A percentile compares a stretch with the other conserved stretches of the same genome.
These are phyloP conservation scores for Phanerochaete carnosa DNA, from an alignment of 768 basidiomycete species.

Conservation along the genomic window DNA sequence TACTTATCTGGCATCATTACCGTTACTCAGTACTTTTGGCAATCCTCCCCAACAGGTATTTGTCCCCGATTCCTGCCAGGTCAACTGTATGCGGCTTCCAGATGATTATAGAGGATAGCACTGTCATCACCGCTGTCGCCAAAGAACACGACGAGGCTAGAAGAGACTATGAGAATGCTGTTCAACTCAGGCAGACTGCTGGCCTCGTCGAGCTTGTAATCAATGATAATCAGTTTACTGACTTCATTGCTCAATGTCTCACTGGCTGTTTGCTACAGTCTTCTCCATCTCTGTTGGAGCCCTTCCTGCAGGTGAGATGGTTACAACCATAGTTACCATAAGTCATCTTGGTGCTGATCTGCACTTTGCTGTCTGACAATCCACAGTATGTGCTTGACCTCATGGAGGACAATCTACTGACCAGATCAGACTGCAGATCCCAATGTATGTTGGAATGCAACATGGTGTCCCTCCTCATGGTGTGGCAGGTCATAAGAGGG, in stretches of 20 bases:
- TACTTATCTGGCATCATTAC: constrained; percentile 9
- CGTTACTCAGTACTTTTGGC: constrained; percentile 4
- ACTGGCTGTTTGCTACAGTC: not conserved
- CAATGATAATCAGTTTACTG: constrained; percentile 31
- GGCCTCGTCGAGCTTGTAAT: constrained; percentile 48
- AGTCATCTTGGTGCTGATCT: constrained; percentile 24
- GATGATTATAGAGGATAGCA: constrained; percentile 41
- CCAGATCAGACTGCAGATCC: constrained; percentile 52
- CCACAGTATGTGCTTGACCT: constrained; percentile 51
- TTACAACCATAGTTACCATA: constrained; percentile 36
- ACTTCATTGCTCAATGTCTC: not conserved
- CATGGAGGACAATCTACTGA: constrained; percentile 47
- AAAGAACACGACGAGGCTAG: constrained; percentile 46
- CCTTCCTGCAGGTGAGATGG: constrained; percentile 38
- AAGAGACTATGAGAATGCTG: constrained; percentile 37
- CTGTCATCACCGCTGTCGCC: constrained; percentile 38
- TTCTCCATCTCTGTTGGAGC: constrained; percentile 30
- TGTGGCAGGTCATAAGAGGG: constrained; percentile 24
- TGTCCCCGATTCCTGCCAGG: constrained; percentile 54
- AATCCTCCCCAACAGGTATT: constrained; percentile 22
- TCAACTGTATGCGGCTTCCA: constrained; percentile 54
- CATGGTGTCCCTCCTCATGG: constrained; percentile 46
- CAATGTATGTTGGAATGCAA: constrained; percentile 45
- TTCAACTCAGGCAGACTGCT: constrained; percentile 35
- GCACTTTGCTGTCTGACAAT: not conserved